Evolutionary conservation across 495 filamentous ascomycete species (phyloP).

Genomic region (Evansstolkia leycettana): DNA sequence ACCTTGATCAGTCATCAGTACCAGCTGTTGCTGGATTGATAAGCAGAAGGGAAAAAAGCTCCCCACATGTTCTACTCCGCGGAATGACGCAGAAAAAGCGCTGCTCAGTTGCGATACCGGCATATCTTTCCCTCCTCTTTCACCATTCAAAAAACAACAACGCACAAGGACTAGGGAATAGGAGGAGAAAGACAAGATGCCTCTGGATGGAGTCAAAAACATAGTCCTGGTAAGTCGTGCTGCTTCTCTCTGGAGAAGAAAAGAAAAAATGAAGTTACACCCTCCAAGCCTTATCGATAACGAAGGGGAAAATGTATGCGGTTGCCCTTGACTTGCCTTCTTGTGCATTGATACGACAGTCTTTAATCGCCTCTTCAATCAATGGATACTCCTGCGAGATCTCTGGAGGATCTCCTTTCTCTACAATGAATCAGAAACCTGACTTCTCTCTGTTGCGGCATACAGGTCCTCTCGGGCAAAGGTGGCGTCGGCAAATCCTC

Average conservation of each 20-base stretch:
- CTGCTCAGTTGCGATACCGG: not conserved
- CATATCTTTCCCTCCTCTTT: not conserved
- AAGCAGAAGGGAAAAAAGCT: slow-evolving; percentile 16
- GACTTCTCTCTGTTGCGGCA: not conserved
- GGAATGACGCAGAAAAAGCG: slow-evolving; percentile 16
- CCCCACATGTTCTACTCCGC: slow-evolving; percentile 4
- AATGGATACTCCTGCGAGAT: too few relatives aligned
- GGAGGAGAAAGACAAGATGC: slow-evolving; percentile 19
- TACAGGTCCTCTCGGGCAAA: slow-evolving; percentile 79
- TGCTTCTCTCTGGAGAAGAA: slow-evolving; percentile 1
- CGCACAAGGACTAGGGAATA: not conserved
- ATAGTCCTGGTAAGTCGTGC: slow-evolving; percentile 32
- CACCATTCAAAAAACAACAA: too few relatives aligned
- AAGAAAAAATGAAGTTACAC: slow-evolving; percentile 6
- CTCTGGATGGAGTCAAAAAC: slow-evolving; percentile 40
- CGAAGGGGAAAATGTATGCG: slow-evolving; percentile 1
- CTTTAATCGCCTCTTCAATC: not conserved
- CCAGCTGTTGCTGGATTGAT: slow-evolving; percentile 20
- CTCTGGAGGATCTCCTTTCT: too few relatives aligned
- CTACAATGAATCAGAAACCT: too few relatives aligned
- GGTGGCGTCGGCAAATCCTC: slow-evolving; percentile 97
- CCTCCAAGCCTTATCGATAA: slow-evolving; percentile 34
- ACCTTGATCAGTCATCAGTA: too few relatives aligned
- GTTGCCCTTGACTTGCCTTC: not conserved
- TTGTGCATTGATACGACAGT: not conserved